Percentiles rank a stretch among this genome's conserved stretches.
Evolutionary conservation across 2,329 filamentous ascomycete genomes (phyloP).

Genomic region (Pseudogymnoascus sp.): DNA sequence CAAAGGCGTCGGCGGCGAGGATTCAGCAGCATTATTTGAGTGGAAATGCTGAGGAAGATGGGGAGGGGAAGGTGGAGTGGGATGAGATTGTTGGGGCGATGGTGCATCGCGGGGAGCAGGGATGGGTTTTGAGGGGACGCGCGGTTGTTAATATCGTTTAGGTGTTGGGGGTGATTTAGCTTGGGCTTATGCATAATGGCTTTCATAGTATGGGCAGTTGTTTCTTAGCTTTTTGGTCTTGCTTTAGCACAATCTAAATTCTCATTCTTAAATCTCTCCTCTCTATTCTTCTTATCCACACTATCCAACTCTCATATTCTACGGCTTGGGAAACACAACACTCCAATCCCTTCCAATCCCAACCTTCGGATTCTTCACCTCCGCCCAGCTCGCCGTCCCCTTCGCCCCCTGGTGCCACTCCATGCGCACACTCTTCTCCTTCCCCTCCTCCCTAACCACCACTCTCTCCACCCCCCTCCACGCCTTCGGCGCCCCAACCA

Average conservation of each 20-base stretch:
- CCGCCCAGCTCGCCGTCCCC: slow-evolving; percentile 51
- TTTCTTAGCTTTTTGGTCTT: background rate
- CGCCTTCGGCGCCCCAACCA: slow-evolving; percentile 66
- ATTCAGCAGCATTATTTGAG: background rate
- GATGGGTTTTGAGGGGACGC: background rate
- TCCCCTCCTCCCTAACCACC: slow-evolving; percentile 44
- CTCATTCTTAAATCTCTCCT: background rate
- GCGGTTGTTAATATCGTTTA: slow-evolving; percentile 3
- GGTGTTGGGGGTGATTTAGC: background rate
- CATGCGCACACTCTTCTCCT: slow-evolving; percentile 48
- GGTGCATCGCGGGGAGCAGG: background rate
- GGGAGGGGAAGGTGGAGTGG: background rate
- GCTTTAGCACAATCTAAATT: slow-evolving; percentile 1
- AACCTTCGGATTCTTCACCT: slow-evolving; percentile 55
- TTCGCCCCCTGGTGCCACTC: slow-evolving; percentile 46
- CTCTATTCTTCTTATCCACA: background rate
- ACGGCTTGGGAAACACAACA: slow-evolving; percentile 24
- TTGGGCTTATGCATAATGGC: background rate
- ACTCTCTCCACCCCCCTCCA: slow-evolving; percentile 61
- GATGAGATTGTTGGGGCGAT: background rate
- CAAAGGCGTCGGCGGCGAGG: background rate
- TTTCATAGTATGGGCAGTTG: background rate
- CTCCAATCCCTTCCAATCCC: slow-evolving; percentile 55
- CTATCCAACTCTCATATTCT: background rate
- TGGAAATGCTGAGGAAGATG: background rate